These are phyloP conservation scores for Boletus smithii DNA, from an alignment of 1,284 basidiomycete species.

Conservation along the genomic window DNA sequence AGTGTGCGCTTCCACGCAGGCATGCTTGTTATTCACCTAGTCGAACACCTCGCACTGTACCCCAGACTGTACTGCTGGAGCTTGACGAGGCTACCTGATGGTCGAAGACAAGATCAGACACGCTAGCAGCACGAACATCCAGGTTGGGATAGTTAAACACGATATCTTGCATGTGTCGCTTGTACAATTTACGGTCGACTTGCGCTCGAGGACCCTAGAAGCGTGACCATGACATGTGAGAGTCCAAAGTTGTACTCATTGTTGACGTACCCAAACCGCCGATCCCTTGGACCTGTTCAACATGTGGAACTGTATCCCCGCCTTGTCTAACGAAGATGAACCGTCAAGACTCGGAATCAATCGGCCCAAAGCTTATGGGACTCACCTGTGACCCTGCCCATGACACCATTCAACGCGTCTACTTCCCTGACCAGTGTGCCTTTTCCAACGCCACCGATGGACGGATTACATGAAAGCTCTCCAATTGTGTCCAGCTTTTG, in stretches of 20 bases:
- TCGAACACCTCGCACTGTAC: conserved; percentile 62
- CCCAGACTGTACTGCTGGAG: conserved; percentile 36
- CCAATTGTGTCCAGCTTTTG: conserved; percentile 79
- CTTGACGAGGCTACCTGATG: conserved; percentile 36
- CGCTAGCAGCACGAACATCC: conserved; percentile 68
- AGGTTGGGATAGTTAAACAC: conserved; percentile 67
- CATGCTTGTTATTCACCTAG: conserved; percentile 47
- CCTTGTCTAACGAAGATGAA: conserved; percentile 57
- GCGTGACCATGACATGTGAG: neutral
- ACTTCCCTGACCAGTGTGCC: conserved; percentile 86
- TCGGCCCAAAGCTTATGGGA: neutral
- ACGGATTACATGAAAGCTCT: conserved; percentile 89
- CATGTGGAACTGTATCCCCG: conserved; percentile 85
- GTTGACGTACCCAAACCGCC: conserved; percentile 72
- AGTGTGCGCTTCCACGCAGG: neutral
- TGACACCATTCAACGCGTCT: conserved; percentile 83
- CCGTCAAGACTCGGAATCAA: neutral
- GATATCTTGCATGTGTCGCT: conserved; percentile 71
- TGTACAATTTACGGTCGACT: conserved; percentile 83
- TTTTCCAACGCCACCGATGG: conserved; percentile 86
- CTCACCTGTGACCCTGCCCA: conserved; percentile 71
- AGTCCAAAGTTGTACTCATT: neutral
- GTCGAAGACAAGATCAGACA: conserved; percentile 75
- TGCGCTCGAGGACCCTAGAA: conserved; percentile 82
- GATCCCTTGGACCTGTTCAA: conserved; percentile 84